Conservation (phyloP, 495 filamentous ascomycete genomes). For the Saxispiralis lemnorum region DNA sequence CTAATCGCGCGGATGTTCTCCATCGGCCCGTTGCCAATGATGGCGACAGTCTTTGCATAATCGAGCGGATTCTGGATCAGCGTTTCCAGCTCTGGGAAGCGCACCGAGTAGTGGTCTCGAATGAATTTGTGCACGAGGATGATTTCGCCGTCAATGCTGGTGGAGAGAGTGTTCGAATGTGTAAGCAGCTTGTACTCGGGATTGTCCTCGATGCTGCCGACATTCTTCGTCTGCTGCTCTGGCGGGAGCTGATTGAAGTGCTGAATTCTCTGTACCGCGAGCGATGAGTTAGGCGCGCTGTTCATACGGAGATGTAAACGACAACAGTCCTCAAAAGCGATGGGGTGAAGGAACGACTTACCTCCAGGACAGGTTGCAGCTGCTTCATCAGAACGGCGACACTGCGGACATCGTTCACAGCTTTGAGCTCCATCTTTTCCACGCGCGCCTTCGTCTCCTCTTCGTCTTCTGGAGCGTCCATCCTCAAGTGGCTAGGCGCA, state of each 20-base stretch:
- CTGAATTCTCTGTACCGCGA: conserved; percentile 50
- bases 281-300: conserved; percentile 40
- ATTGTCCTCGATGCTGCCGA: conserved; percentile 68
- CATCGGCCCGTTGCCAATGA: conserved; percentile 83
- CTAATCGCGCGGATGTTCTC: conserved; percentile 65
- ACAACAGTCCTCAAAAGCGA: conserved; percentile 15
- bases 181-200: conserved; percentile 73
- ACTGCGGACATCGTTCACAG: conserved; percentile 52
- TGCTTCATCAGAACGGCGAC: conserved; percentile 63
- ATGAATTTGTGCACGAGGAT: conserved; percentile 88
- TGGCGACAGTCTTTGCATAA: conserved; percentile 88
- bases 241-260: conserved; percentile 53
- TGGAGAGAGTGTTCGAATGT: conserved; percentile 67
- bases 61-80: conserved; percentile 82
- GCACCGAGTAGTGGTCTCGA: conserved; percentile 81
- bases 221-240: conserved; percentile 39
- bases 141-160: conserved; percentile 79
- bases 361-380: conserved; percentile 59
- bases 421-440: conserved; percentile 60
- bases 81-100: conserved; percentile 92
- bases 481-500: conserved; percentile 14
- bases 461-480: conserved; percentile 40
- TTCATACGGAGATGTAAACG: conserved; percentile 27
- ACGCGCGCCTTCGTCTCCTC: conserved; percentile 55
- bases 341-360: conserved; percentile 29